Evolutionary conservation across 1,284 basidiomycete species (phyloP).

Genomic region (Puccinia hordei): DNA sequence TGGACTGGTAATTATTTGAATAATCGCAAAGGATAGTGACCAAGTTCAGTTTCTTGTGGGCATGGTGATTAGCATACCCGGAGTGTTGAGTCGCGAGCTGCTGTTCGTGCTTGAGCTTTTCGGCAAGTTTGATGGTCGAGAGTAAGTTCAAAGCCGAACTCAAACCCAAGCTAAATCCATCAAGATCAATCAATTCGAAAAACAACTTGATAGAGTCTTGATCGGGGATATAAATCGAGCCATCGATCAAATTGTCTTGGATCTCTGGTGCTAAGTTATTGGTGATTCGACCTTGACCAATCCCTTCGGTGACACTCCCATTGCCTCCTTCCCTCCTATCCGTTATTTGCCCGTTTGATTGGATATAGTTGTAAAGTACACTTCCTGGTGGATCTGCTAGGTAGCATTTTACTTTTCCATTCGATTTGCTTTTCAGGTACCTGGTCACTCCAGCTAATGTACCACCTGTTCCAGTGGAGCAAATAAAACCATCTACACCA

Average conservation of each 20-base stretch:
- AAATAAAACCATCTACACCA: slow-evolving; percentile 59
- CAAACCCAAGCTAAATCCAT: slow-evolving; percentile 95
- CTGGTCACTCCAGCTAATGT: slow-evolving; percentile 59
- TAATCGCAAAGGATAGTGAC: slow-evolving; percentile 92
- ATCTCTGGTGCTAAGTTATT: slow-evolving; percentile 86
- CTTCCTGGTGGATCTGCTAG: slow-evolving; percentile 76
- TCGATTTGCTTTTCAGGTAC: slow-evolving; percentile 57
- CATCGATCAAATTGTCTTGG: slow-evolving; percentile 67
- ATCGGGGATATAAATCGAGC: slow-evolving; percentile 84
- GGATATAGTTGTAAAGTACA: slow-evolving; percentile 82
- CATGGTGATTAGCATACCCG: slow-evolving; percentile 61
- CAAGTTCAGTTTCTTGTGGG: slow-evolving; percentile 69
- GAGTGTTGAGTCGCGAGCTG: neutral
- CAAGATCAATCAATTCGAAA: slow-evolving; percentile 85
- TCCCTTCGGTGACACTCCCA: slow-evolving; percentile 95
- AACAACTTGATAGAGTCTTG: slow-evolving; percentile 89
- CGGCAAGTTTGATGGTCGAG: slow-evolving; percentile 83
- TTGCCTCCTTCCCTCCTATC: slow-evolving; percentile 70
- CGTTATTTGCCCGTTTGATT: slow-evolving; percentile 73
- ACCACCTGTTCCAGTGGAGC: slow-evolving; percentile 59
- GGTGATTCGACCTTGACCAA: slow-evolving; percentile 97
- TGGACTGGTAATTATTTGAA: slow-evolving; percentile 84
- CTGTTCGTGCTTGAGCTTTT: slow-evolving; percentile 64
- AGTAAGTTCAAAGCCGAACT: slow-evolving; percentile 94
- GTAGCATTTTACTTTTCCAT: slow-evolving; percentile 59